These are phyloP conservation scores for Xylaria sp. DNA, from an alignment of 2,329 filamentous ascomycete genomes.

Conservation along the genomic window DNA sequence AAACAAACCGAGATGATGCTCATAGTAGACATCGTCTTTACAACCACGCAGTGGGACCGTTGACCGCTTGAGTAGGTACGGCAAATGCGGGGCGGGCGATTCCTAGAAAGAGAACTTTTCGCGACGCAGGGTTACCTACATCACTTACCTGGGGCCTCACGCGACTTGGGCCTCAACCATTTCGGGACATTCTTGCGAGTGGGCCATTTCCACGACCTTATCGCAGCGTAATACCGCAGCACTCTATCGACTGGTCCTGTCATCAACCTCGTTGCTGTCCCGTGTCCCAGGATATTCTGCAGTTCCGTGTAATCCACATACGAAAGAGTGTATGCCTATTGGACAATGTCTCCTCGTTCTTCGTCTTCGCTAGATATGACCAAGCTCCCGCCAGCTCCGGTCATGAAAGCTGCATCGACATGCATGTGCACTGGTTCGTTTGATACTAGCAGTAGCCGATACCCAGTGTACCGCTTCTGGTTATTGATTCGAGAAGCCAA, in stretches of 20 bases:
- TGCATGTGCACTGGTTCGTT: neutral
- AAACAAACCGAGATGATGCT: too few relatives aligned
- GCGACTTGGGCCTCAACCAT: conserved; percentile 6
- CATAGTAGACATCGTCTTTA: neutral
- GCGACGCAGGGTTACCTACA: neutral
- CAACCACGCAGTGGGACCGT: neutral
- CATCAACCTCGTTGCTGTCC: neutral
- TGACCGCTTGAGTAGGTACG: neutral
- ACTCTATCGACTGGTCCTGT: too few relatives aligned
- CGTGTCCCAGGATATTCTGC: neutral
- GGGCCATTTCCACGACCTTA: neutral
- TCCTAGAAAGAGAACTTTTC: neutral
- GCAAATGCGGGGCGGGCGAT: neutral
- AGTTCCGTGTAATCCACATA: neutral
- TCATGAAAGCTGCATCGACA: neutral
- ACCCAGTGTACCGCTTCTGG: too few relatives aligned
- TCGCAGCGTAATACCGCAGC: too few relatives aligned
- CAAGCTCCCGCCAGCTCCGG: neutral
- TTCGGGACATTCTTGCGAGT: conserved; percentile 34
- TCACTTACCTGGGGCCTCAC: too few relatives aligned
- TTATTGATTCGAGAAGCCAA: neutral
- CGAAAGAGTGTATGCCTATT: neutral
- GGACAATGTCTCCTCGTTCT: conserved; percentile 1
- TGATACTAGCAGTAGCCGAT: neutral
- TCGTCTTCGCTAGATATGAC: neutral